Conservation (phyloP, 2,329 filamentous ascomycete genomes). For the Verticillium zaregamsianum region DNA sequence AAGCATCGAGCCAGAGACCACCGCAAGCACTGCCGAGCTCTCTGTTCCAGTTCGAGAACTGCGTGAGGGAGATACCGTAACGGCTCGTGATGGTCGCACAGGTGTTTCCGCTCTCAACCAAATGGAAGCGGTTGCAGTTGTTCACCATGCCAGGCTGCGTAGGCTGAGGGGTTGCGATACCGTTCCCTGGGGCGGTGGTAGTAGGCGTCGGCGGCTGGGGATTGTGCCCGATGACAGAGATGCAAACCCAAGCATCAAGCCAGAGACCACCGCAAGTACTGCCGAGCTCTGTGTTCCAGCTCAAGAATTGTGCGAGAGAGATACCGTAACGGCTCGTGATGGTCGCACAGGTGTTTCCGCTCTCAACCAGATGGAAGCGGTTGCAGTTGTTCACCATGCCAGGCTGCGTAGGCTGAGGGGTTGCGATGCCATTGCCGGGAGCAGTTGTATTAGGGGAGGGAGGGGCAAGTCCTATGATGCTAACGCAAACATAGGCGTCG, state of each 20-base stretch:
- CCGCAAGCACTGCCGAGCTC: slow-evolving; percentile 8
- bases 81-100: slow-evolving; percentile 19
- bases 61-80: slow-evolving; percentile 15
- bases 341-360: slow-evolving; percentile 7
- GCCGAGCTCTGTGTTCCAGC: slow-evolving; percentile 13
- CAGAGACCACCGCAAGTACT: slow-evolving; percentile 10
- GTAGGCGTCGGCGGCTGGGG: slow-evolving; percentile 5
- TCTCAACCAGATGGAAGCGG: slow-evolving; percentile 11
- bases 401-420: slow-evolving; percentile 10
- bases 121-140: slow-evolving; percentile 24
- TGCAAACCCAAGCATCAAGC: slow-evolving; percentile 9
- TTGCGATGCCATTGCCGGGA: slow-evolving; percentile 5
- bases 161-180: slow-evolving; percentile 7
- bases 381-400: slow-evolving; percentile 15
- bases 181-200: slow-evolving; percentile 8
- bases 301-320: slow-evolving; percentile 8
- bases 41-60: slow-evolving; percentile 20
- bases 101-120: slow-evolving; percentile 13
- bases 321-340: slow-evolving; percentile 7
- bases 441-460: not conserved
- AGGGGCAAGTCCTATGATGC: slow-evolving; percentile 2
- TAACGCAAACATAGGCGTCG: slow-evolving; percentile 10
- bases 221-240: slow-evolving; percentile 5
- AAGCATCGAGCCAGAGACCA: slow-evolving; percentile 6
- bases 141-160: slow-evolving; percentile 7